Evolutionary conservation across 306 rosid species (phyloP).

Genomic region (Begonia loranthoides): DNA sequence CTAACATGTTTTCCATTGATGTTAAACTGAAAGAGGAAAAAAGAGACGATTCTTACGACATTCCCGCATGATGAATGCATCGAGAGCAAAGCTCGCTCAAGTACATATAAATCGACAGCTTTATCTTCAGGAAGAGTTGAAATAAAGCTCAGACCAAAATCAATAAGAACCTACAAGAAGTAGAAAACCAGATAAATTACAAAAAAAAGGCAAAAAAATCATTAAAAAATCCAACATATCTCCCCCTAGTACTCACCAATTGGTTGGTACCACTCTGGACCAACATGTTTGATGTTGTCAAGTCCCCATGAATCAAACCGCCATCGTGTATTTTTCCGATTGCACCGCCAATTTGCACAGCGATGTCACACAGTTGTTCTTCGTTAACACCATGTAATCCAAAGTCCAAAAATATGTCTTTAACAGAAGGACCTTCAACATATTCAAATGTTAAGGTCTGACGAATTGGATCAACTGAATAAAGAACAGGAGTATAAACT

Average conservation of each 20-base stretch:
- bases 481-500: conserved; percentile 58
- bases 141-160: conserved; percentile 84
- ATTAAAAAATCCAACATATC: conserved; percentile 1
- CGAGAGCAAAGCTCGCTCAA: conserved; percentile 80
- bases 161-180: conserved; percentile 52
- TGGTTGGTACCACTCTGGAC: conserved; percentile 38
- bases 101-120: conserved; percentile 83
- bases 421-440: conserved; percentile 62
- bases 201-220: conserved; percentile 6
- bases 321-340: conserved; percentile 78
- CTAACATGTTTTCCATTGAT: not conserved
- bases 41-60: conserved; percentile 40
- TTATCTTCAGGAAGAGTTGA: conserved; percentile 85
- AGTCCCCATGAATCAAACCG: conserved; percentile 75
- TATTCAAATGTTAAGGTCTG: conserved; percentile 67
- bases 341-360: conserved; percentile 68
- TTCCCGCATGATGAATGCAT: conserved; percentile 92
- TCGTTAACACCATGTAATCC: conserved; percentile 29
- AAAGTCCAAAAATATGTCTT: conserved; percentile 59
- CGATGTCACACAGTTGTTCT: conserved; percentile 36
- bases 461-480: conserved; percentile 43
- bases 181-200: conserved; percentile 9
- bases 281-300: conserved; percentile 86
- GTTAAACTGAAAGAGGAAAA: not conserved
- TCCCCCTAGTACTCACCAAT: conserved; percentile 35